Evolutionary conservation across 2,329 filamentous ascomycete genomes (phyloP), one percentile per base, ranked within the genome.

Genomic region (Nannizziopsis barbatae): DNA sequence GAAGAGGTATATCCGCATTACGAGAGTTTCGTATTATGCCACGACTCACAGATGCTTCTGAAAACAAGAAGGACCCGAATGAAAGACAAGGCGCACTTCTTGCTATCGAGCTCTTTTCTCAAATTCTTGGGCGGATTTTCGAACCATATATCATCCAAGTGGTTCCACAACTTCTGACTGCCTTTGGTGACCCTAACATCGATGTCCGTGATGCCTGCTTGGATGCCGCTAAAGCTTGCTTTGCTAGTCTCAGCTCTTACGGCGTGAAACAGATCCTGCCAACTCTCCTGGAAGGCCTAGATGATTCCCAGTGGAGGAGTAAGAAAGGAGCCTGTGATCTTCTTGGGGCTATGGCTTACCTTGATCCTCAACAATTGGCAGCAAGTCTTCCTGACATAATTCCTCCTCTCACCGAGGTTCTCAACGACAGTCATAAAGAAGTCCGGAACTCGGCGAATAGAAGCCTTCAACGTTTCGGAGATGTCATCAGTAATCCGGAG

Each of bases 401-500:
- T 56, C 92, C 93, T 20, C 90, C 93, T 12, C 75, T 98, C 50
- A 96, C 93, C 1, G 81, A 84, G 40, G 92, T 96, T 2, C 72
- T 98, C 50, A 98, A 95, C 57, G 92, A 98, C 71, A 95, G 86
- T 60, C 92, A 98, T 71, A 98, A 98, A 67, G 92, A 98, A 69
- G 92, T 98, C 30, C 80, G 92, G 52, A 74, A 80, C 39, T 89
- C 87, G 17, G 92, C 92, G 6, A 98, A 98, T 67, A 83, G 90
- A 68, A 95, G 88, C 70, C 75, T 98, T 70, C 94, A 98, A 71
- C 84, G 92, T 49, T 98, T 98, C 63, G 92, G 93, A 56, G 93
- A 98, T 65, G 93, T 98, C 56, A 98, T 98, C 65, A 93, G 77
- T 66, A 98, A 98, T 65, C 92, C 92, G 3, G 92, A 98, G 67